Conservation (phyloP, 1,284 basidiomycete species). For the Cystobasidium pallidum region DNA sequence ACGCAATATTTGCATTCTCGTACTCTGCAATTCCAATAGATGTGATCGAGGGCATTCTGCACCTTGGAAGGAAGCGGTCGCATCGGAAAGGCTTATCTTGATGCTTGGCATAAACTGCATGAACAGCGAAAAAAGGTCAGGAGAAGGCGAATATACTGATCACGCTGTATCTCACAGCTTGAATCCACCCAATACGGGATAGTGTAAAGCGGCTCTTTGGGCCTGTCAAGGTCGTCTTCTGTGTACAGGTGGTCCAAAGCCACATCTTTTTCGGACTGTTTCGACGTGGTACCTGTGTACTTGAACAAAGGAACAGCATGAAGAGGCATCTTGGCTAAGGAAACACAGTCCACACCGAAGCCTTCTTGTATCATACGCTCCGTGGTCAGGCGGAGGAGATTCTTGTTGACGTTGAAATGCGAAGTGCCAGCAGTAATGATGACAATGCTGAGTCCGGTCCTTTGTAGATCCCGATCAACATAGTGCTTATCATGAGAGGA, state of each 20-base stretch:
- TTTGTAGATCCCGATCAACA: slow-evolving; percentile 88
- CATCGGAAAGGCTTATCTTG: slow-evolving; percentile 81
- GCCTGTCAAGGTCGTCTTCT: background rate
- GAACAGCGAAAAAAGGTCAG: background rate
- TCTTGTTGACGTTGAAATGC: slow-evolving; percentile 89
- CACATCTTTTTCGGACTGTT: background rate
- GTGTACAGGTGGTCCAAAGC: slow-evolving; percentile 19
- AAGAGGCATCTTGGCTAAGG: slow-evolving; percentile 86
- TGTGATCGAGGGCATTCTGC: slow-evolving; percentile 92
- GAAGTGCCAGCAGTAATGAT: slow-evolving; percentile 86
- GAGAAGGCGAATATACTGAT: background rate
- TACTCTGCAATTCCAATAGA: slow-evolving; percentile 84
- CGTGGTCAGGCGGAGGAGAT: slow-evolving; percentile 85
- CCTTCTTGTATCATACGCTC: slow-evolving; percentile 96
- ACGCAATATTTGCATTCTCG: slow-evolving; percentile 82
- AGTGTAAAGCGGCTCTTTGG: slow-evolving; percentile 22
- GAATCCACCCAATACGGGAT: slow-evolving; percentile 45
- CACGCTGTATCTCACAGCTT: slow-evolving; percentile 25
- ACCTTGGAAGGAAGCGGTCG: slow-evolving; percentile 87
- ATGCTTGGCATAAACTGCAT: slow-evolving; percentile 60
- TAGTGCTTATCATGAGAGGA: slow-evolving; percentile 95
- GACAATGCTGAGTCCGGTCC: slow-evolving; percentile 85
- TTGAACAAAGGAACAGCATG: slow-evolving; percentile 84
- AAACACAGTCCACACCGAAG: slow-evolving; percentile 84
- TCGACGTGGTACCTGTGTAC: slow-evolving; percentile 59